Evolutionary conservation across 192 early-diverging fungal genomes (phyloP), one percentile per base, ranked within the genome.

Genomic region (Backusella luteola): DNA sequence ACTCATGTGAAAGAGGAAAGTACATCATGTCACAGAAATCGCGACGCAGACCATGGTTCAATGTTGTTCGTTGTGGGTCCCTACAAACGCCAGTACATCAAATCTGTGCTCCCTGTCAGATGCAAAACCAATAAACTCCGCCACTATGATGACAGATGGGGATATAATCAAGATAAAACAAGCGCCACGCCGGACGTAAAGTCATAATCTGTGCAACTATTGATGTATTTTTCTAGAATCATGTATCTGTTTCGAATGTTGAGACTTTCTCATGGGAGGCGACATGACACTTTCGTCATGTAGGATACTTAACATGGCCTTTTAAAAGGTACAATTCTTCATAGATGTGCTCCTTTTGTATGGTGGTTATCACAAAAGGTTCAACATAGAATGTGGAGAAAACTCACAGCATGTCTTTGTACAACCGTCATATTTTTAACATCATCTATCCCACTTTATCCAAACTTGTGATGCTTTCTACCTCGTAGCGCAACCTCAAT

Each of bases 81-180:
- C 91, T 15, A 90, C 90, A 19, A 91, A 79, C 49, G 86, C 89
- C 56, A 97, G 85, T 35, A 93, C 79, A 53, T 88, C 86, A 9
- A 97, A 84, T 14, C 92, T 94, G 80, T 93, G 90, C 26, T 86
- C 83, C 23, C 94, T 87, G 77, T 97, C 91, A 1, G 91, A 91
- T 2, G 88, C 77, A 81, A 96, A 97, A 0, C 96, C 96, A 29
- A 96, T 93, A 42, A 96, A 81, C 78, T 97, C 95, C n/a, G 95
- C 89, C 38, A 97, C 83, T 36, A 91, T 89, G 69, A 96, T 79
- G 7, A 94, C 86, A 67, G 86, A 84, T 0, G 96, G 96, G 36
- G 90, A 92, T 23, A 97, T 85, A 32, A 94, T 85, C 15, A 97
- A 79, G 46, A 92, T 93, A 79, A 96, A 96, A 66, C 87, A 85